Evolutionary conservation across 768 basidiomycete genomes (phyloP), one percentile per base, ranked within the genome.

Genomic region (Suillus luteus): DNA sequence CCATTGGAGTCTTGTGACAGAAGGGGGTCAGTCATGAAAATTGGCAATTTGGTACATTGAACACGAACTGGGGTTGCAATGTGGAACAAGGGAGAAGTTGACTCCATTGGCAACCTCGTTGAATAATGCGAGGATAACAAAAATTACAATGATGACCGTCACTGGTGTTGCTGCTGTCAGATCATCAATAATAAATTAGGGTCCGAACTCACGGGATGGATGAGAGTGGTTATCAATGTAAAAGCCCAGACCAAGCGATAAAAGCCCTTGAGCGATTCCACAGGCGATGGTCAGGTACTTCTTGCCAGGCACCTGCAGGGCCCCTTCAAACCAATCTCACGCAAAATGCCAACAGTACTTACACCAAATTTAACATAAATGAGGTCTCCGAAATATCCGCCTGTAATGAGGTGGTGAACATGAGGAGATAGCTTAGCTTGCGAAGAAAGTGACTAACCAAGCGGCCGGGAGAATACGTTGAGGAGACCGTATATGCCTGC

Each of bases 81-180:
- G 83, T 0, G 83, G 83, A 0, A 83, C 81, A 49, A 82, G 76
- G n/a, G 82, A 73, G 65, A 84, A 84, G 67, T 80, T 84, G 2
- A 80, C 78, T 7, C 84, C 84, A 64, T 85, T 85, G 0, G 75
- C 83, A 14, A 79, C 71, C 68, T 83, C 80, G 44, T 77, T 78
- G 62, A 70, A 70, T 14, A 77, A 49, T 8, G 74, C 81, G 60
- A 81, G 73, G 44, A 81, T 69, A 11, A 79, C 73, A n/a, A 79
- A 66, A 10, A 83, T 49, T 17, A 73, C 74, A 66, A 83, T 79
- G 11, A 83, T 67, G 1, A 76, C 76, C 8, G 59, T 54, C 14
- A 77, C 72, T 75, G 62, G 37, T 49, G 35, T 41, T 17, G 9
- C 8, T 22, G 15, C n/a, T 10, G 37, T 58, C 17, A 58, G 57